Evolutionary conservation across 2,329 filamentous ascomycete genomes (phyloP).

Genomic region (Chaetomium globosum): DNA sequence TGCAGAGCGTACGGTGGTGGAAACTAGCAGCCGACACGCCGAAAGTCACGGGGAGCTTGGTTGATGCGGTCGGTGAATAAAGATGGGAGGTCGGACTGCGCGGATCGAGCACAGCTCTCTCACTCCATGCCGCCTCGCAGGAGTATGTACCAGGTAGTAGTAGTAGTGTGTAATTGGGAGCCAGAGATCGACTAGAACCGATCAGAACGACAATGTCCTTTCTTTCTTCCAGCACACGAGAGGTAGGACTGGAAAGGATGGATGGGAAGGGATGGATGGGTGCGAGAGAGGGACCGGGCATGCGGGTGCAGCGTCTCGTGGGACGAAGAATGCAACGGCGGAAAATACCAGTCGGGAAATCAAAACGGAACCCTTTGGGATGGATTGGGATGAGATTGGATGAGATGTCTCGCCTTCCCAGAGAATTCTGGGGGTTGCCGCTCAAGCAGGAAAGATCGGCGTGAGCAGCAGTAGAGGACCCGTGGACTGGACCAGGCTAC

Average conservation of each 20-base stretch:
- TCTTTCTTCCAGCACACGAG: neutral
- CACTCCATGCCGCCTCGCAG: conserved; percentile 21
- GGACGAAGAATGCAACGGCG: conserved; percentile 28
- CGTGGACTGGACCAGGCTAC: conserved; percentile 19
- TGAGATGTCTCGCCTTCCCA: conserved; percentile 25
- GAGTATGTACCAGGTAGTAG: neutral
- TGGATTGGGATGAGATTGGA: conserved; percentile 19
- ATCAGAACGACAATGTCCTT: neutral
- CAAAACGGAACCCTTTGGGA: conserved; percentile 18
- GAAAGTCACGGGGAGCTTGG: conserved; percentile 3
- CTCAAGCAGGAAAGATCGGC: conserved; percentile 30
- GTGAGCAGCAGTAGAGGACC: conserved; percentile 13
- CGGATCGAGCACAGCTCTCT: conserved; percentile 17
- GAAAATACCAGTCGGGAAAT: conserved; percentile 27
- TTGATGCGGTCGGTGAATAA: neutral
- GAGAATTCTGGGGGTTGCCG: conserved; percentile 13
- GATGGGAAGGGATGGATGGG: conserved; percentile 7
- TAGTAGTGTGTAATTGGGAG: neutral
- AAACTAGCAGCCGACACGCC: conserved; percentile 17
- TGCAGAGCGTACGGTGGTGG: conserved; percentile 27
- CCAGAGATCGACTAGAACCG: neutral
- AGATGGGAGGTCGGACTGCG: conserved; percentile 9
- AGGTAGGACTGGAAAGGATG: neutral
- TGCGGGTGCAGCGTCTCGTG: conserved; percentile 29
- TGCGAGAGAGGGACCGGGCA: conserved; percentile 14